Evolutionary conservation across 2,329 filamentous ascomycete species (phyloP).

Genomic region (Periglandula ipomoeae): DNA sequence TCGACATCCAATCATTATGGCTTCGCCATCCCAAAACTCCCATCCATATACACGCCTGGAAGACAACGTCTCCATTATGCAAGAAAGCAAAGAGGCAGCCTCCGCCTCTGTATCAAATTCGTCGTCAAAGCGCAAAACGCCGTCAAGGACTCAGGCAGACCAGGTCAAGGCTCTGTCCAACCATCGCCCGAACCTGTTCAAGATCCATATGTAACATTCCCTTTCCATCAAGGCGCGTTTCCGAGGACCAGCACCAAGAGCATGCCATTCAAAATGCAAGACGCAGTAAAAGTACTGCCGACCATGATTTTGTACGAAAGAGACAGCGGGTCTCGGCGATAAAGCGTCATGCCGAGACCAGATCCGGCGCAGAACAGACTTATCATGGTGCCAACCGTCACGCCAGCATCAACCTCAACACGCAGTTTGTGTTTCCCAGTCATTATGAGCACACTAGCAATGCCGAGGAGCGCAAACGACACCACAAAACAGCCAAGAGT

Average conservation of each 20-base stretch:
- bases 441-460: conserved; percentile 55
- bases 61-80: not conserved
- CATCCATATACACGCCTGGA: not conserved
- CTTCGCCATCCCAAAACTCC: not conserved
- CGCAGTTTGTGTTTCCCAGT: conserved; percentile 60
- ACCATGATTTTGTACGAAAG: conserved; percentile 33
- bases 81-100: not conserved
- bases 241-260: conserved; percentile 32
- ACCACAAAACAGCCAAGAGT: conserved; percentile 47
- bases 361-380: conserved; percentile 56
- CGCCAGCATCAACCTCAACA: conserved; percentile 65
- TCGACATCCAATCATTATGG: conserved; percentile 3
- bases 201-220: not conserved
- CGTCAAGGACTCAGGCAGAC: not conserved
- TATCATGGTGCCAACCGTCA: conserved; percentile 58
- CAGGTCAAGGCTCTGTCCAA: not conserved
- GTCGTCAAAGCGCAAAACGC: not conserved
- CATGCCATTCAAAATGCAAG: conserved; percentile 35
- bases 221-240: conserved; percentile 22
- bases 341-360: conserved; percentile 50
- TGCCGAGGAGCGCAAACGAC: conserved; percentile 52
- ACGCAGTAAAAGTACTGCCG: conserved; percentile 25
- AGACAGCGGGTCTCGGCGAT: conserved; percentile 36
- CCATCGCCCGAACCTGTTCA: not conserved
- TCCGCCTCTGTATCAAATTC: not conserved